Base-by-base conservation (phyloP, 108 stramenopile genomes). In the Schizochytrium sp. region DNA sequence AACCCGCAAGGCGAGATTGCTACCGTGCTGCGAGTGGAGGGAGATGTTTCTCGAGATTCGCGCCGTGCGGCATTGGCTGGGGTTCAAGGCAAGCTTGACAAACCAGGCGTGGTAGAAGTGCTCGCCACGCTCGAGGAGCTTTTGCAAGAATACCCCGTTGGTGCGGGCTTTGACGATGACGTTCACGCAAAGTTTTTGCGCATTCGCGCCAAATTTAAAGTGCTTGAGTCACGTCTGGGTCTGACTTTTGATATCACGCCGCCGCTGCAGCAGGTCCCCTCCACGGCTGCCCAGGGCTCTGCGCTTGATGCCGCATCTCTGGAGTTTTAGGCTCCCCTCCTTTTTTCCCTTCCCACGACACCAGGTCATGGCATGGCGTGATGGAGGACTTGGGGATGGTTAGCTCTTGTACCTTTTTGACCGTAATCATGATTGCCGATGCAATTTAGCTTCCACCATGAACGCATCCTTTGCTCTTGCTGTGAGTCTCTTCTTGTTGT, bases 141-240 rank as follows among this genome's bases (percentile, higher is more conserved):
- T 6, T 4, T 83, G 19, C n/a, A 47, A 25, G 48, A 8, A 3
- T 69, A 69, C 63, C 63, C 63, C 4, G 76, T 83, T 55, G 76
- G 76, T 16, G 76, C 48, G 0, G 76, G n/a, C 28, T 53, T 83
- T 23, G 51, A 47, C 12, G 76, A 83, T 53, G 76, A 83, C 16
- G 45, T 53, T 14, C 76, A 83, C n/a, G 76, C 76, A 14, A 83
- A 53, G n/a, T 83, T 83, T 4, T 23, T 83, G 48, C 45, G 51
- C 16, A 83, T 83, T 16, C 76, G 76, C 25, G 76, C 76, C 45
- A 83, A 83, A 45, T 83, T 83, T 5, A 83, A 83, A 45, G 76
- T 83, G 10, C 76, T 83, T 45, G 76, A 83, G 51, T 4, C 76
- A 6, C 76, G 76, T 12, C 18, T 83, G 19, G 76, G 76, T 2